Evolutionary conservation across 495 filamentous ascomycete species (phyloP).

Genomic region (Aspergillus baeticus): DNA sequence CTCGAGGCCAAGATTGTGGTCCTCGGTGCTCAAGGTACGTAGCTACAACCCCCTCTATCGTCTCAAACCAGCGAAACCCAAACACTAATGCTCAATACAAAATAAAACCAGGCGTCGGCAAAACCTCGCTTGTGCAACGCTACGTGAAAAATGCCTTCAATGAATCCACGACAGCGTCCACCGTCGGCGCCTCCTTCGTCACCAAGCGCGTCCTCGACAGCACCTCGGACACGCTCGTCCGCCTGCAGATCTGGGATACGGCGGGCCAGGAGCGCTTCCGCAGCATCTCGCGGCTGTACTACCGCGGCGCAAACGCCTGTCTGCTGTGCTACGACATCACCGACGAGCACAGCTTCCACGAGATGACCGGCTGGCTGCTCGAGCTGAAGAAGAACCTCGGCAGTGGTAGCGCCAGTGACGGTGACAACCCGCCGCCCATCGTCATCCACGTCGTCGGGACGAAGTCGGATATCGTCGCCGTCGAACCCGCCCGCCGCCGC

Average conservation of each 20-base stretch:
- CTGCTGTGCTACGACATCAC: constrained; percentile 96
- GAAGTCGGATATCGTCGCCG: constrained; percentile 85
- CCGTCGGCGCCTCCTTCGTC: constrained; percentile 90
- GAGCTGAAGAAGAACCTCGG: constrained; percentile 72
- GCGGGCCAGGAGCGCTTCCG: constrained; percentile 96
- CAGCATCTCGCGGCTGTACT: constrained; percentile 89
- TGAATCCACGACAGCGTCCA: constrained; percentile 67
- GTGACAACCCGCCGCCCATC: constrained; percentile 66
- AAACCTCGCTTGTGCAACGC: constrained; percentile 87
- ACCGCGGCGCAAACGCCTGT: constrained; percentile 90
- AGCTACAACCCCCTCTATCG: too few relatives aligned
- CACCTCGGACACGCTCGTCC: constrained; percentile 74
- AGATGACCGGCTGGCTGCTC: constrained; percentile 90
- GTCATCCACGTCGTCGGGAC: constrained; percentile 97
- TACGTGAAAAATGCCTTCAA: constrained; percentile 79
- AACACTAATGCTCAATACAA: background rate
- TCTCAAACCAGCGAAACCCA: background rate
- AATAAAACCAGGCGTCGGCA: constrained; percentile 71
- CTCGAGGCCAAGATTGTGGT: constrained; percentile 94
- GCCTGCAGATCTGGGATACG: constrained; percentile 91
- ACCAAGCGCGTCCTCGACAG: constrained; percentile 89
- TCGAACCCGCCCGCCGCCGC: constrained; percentile 70
- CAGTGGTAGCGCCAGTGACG: too few relatives aligned
- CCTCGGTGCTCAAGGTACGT: constrained; percentile 78
- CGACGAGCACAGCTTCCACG: constrained; percentile 77